These are phyloP conservation scores for Rhodotorula glutinis DNA, from an alignment of 1,284 basidiomycete species.

Conservation along the genomic window DNA sequence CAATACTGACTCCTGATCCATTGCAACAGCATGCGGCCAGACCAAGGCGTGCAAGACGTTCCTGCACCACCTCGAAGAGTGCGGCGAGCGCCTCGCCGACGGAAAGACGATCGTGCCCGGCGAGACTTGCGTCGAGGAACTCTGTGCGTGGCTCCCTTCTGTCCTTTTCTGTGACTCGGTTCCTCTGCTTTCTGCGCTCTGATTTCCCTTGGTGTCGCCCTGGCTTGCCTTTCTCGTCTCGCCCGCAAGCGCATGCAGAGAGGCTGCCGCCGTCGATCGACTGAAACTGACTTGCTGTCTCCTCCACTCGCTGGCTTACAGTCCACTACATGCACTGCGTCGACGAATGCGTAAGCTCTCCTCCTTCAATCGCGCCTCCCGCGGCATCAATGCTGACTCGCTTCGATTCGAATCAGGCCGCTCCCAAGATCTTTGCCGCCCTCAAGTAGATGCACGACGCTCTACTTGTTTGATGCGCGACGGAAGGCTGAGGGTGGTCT, in stretches of 20 bases:
- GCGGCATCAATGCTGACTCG: too few species aligned
- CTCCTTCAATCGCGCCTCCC: neutral
- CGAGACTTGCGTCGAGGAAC: conserved; percentile 87
- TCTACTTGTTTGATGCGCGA: too few species aligned
- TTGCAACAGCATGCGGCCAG: conserved; percentile 61
- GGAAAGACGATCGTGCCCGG: conserved; percentile 63
- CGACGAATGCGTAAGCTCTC: conserved; percentile 36
- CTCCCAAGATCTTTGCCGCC: conserved; percentile 71
- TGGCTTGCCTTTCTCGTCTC: too few species aligned
- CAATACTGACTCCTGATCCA: neutral
- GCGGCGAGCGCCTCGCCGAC: conserved; percentile 75
- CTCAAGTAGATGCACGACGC: conserved; percentile 43
- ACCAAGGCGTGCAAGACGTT: conserved; percentile 65
- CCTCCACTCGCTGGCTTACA: conserved; percentile 16
- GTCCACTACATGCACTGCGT: conserved; percentile 46
- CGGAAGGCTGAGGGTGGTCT: too few species aligned
- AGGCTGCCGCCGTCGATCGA: too few species aligned
- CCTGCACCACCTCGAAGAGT: conserved; percentile 83
- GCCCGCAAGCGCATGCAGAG: too few species aligned
- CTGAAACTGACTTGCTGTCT: too few species aligned
- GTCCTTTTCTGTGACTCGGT: neutral
- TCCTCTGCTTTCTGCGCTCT: too few species aligned
- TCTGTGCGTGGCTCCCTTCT: conserved; percentile 47
- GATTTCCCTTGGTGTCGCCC: too few species aligned
- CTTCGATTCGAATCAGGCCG: conserved; percentile 55